phyloP scores from a whole-genome alignment of 352 stramenopile species.

The Pythium periplocum region DNA sequence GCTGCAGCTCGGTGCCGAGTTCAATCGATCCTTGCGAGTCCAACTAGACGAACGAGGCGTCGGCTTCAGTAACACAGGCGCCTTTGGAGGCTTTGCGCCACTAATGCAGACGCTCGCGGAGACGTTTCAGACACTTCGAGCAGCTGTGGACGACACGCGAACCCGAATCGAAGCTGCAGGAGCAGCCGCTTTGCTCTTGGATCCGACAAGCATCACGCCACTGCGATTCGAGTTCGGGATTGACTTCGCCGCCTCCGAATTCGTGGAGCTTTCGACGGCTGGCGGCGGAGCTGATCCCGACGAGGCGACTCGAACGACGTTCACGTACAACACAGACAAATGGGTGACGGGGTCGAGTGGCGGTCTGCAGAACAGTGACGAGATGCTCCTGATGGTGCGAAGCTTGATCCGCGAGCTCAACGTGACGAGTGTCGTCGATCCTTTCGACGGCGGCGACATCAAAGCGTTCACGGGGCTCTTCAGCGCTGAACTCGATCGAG shows the following conservation, averaged over 20 bases:
- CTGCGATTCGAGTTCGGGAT: conserved; percentile 52
- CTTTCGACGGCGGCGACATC: conserved; percentile 52
- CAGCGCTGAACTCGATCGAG: conserved; percentile 34
- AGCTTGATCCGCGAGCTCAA: conserved; percentile 45
- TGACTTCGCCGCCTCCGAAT: conserved; percentile 59
- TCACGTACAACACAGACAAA: conserved; percentile 65
- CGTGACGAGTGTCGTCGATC: conserved; percentile 51
- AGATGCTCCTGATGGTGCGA: conserved; percentile 53
- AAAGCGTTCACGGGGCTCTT: conserved; percentile 45
- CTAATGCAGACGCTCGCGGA: conserved; percentile 56
- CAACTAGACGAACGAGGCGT: conserved; percentile 48
- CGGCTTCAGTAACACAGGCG: conserved; percentile 52
- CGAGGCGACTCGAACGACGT: conserved; percentile 11
- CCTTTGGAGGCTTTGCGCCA: conserved; percentile 55
- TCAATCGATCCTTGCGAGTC: conserved; percentile 28
- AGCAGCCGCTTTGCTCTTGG: conserved; percentile 16
- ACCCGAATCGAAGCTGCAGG: conserved; percentile 26
- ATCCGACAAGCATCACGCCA: conserved; percentile 28
- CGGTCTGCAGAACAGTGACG: conserved; percentile 47
- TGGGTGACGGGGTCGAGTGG: conserved; percentile 48
- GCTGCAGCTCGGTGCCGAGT: conserved; percentile 47
- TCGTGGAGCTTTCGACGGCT: conserved; percentile 19
- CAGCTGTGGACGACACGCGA: conserved; percentile 38
- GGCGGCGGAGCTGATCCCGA: conserved; percentile 2
- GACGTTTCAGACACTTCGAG: conserved; percentile 49